A percentile compares a stretch with the other conserved stretches of the same genome.
These are phyloP conservation scores for Daldinia sp. DNA, from an alignment of 2,329 filamentous ascomycete genomes.

Conservation along the genomic window DNA sequence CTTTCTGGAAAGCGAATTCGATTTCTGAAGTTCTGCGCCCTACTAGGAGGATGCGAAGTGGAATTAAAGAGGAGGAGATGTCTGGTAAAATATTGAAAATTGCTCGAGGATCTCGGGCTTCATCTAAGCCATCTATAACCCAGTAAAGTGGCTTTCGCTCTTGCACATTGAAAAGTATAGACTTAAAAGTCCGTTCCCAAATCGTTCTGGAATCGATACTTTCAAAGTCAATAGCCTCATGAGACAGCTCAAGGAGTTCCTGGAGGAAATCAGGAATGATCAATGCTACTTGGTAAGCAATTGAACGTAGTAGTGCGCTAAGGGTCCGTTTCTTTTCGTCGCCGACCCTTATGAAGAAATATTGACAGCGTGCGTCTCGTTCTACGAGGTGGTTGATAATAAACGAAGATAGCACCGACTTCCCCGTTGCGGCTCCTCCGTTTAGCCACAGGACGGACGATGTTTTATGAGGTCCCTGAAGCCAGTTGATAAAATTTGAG, in stretches of 20 bases:
- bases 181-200: conserved; percentile 48
- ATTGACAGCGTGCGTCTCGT: conserved; percentile 21
- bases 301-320: conserved; percentile 41
- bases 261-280: conserved; percentile 30
- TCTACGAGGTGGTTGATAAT: conserved; percentile 31
- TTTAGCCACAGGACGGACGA: conserved; percentile 23
- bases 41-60: conserved; percentile 45
- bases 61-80: conserved; percentile 25
- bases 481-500: conserved; percentile 15
- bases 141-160: conserved; percentile 45
- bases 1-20: conserved; percentile 24
- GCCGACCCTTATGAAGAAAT: conserved; percentile 32
- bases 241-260: conserved; percentile 38
- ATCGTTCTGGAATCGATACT: conserved; percentile 38
- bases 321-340: conserved; percentile 30
- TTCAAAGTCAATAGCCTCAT: conserved; percentile 40
- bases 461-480: background rate
- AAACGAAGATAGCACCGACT: conserved; percentile 35
- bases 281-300: conserved; percentile 46
- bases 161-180: conserved; percentile 42
- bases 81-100: conserved; percentile 44
- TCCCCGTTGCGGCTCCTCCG: conserved; percentile 29
- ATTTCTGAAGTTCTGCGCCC: conserved; percentile 43
- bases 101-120: conserved; percentile 43
- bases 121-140: conserved; percentile 52